Percentiles rank a stretch among this genome's conserved stretches.
phyloP scores from a whole-genome alignment of 2,329 filamentous ascomycete species.

The Ascochyta lentis region DNA sequence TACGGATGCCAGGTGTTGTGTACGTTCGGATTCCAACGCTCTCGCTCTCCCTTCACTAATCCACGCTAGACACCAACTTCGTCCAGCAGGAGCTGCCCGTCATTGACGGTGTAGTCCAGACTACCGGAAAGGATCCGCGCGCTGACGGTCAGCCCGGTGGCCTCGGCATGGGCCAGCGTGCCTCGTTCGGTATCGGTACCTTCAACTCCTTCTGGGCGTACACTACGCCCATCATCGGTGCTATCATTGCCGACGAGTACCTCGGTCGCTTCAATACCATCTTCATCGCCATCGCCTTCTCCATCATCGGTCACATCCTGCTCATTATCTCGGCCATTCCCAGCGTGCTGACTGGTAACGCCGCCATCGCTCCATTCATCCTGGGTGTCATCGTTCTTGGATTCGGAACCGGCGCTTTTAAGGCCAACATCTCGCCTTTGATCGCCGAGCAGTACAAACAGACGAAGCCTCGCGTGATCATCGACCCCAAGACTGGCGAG shows the following conservation, averaged over 20 bases:
- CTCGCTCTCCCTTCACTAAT: conserved; percentile 7
- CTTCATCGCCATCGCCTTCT: conserved; percentile 55
- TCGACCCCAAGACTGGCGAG: conserved; percentile 62
- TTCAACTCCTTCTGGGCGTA: conserved; percentile 53
- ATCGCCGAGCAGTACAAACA: conserved; percentile 74
- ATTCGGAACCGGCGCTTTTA: conserved; percentile 57
- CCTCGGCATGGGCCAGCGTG: conserved; percentile 47
- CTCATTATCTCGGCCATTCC: conserved; percentile 62
- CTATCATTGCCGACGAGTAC: conserved; percentile 64
- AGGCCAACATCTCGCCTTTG: conserved; percentile 63
- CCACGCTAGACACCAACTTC: conserved; percentile 47
- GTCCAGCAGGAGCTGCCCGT: conserved; percentile 46
- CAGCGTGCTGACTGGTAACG: conserved; percentile 51
- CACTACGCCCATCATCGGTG: conserved; percentile 56
- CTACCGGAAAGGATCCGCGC: conserved; percentile 39
- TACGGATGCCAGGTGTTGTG: conserved; percentile 74
- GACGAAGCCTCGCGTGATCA: conserved; percentile 63
- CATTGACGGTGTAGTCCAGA: conserved; percentile 44
- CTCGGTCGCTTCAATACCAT: conserved; percentile 70
- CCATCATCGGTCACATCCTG: conserved; percentile 61
- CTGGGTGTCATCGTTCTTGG: conserved; percentile 58
- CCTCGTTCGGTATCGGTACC: conserved; percentile 45
- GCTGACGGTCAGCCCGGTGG: conserved; percentile 44
- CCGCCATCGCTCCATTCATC: conserved; percentile 58
- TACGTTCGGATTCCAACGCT: conserved; percentile 41